phyloP scores from a whole-genome alignment of 768 basidiomycete genomes.

The Piloderma croceum region DNA sequence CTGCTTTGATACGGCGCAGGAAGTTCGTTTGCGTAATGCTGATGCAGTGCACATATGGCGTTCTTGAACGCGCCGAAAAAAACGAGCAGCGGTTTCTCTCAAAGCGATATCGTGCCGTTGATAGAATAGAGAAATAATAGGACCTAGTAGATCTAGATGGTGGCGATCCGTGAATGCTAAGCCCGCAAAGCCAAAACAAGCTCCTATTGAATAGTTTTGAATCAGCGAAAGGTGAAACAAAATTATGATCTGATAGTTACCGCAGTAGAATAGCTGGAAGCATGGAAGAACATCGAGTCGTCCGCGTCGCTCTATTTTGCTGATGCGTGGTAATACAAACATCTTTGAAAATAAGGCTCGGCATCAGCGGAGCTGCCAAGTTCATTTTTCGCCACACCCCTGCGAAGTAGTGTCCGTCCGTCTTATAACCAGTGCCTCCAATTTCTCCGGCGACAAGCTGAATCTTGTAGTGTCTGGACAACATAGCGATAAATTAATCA shows the following conservation, averaged over 20 bases:
- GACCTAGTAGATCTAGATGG: slow-evolving; percentile 7
- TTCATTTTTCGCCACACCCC: slow-evolving; percentile 14
- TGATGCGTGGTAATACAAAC: slow-evolving; percentile 13
- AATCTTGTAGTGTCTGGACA: too few species aligned
- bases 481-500: too few species aligned
- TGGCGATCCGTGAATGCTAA: slow-evolving; percentile 9
- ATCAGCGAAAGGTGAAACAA: too few species aligned
- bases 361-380: neutral
- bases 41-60: too few species aligned
- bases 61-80: too few species aligned
- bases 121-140: slow-evolving; percentile 4
- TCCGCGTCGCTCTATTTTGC: slow-evolving; percentile 2
- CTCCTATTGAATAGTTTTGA: slow-evolving; percentile 8
- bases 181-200: slow-evolving; percentile 10
- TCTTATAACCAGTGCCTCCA: too few species aligned
- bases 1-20: too few species aligned
- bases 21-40: too few species aligned
- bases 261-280: slow-evolving; percentile 6
- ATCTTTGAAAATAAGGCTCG: slow-evolving; percentile 16
- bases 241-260: too few species aligned
- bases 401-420: too few species aligned
- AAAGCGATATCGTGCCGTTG: slow-evolving; percentile 5
- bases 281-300: slow-evolving; percentile 11
- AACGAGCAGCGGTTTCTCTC: too few species aligned
- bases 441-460: too few species aligned